Evolutionary conservation across 176 grass and related monocot species (phyloP), one percentile per base, ranked within the genome.

Genomic region (Lolium rigidum): DNA sequence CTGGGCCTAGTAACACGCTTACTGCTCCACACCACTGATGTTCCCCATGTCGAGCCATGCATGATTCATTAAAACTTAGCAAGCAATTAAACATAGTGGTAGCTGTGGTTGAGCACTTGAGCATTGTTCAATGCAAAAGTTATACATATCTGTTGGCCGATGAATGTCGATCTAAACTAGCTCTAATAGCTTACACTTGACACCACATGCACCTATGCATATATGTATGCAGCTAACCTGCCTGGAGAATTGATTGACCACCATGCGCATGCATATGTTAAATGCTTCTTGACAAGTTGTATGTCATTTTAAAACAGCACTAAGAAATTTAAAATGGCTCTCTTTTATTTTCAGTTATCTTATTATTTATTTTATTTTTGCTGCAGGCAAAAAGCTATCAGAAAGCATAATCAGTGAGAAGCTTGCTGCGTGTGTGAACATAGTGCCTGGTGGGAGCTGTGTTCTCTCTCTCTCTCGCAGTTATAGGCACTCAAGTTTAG

Each of bases 361-460:
- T 17, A 55, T 76, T 55, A 20, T 20, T 76, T 35, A 6, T 20
- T 79, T 28, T 54, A 7, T 39, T 39, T 54, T 97, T 92, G 87
- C 91, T 85, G 95, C 85, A 21, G 16, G 90, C 31, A 89, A 85
- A 68, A 97, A 92, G 76, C 81, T 97, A 78, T 86, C 92, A 84
- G 84, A 85, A 52, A 97, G 95, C 86, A 97, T 97, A 51, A 87
- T 97, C 61, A 97, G 86, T 66, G 92, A 97, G 76, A 91, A 82
- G 54, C 95, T 97, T 90, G 92, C 95, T 78, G 95, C 95, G 26
- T 97, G 95, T 74, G 92, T 97, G 18, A 97, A 94, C 83, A 92
- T 90, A 87, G 90, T 97, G 64, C 95, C 92, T 77, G 95, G 95
- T 88, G 26, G 49, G 77, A 70, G 61, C 59, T 60, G 3, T n/a